Evolutionary conservation across 306 rosid genomes (phyloP).

Genomic region (Trifolium repens): DNA sequence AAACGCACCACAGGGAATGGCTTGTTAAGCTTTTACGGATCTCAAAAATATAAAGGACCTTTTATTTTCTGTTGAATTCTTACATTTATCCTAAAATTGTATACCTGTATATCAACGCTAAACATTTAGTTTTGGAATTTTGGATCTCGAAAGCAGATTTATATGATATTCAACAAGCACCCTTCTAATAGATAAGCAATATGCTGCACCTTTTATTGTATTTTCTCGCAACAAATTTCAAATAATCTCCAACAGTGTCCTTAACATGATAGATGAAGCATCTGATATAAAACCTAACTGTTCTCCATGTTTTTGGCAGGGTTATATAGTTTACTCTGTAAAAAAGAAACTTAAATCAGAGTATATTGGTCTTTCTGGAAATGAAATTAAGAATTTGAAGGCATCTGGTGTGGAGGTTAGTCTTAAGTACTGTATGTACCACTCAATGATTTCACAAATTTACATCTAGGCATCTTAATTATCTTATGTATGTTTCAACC

Average conservation of each 20-base stretch:
- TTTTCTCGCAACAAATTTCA: constrained; percentile 22
- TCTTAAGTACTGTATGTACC: constrained; percentile 41
- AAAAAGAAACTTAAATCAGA: constrained; percentile 82
- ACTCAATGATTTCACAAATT: constrained; percentile 33
- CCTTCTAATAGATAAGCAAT: constrained; percentile 26
- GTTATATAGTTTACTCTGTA: constrained; percentile 73
- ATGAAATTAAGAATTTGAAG: constrained; percentile 75
- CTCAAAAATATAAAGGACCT: constrained; percentile 16
- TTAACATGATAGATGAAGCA: constrained; percentile 9
- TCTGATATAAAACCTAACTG: neutral
- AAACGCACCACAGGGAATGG: neutral
- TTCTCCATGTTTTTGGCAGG: constrained; percentile 62
- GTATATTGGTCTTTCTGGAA: constrained; percentile 63
- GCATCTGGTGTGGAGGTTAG: constrained; percentile 86
- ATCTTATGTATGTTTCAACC: neutral
- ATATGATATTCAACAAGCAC: constrained; percentile 4
- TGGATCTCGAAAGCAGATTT: constrained; percentile 1
- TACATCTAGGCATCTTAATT: constrained; percentile 21
- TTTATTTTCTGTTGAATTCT: constrained; percentile 1
- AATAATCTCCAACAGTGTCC: neutral
- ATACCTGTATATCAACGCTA: neutral
- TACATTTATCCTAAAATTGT: neutral
- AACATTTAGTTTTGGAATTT: constrained; percentile 36
- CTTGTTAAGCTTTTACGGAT: constrained; percentile 19
- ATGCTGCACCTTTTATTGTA: neutral